These are phyloP conservation scores for Didymellaceae sp. DNA, from an alignment of 2,329 filamentous ascomycete genomes.

Conservation along the genomic window DNA sequence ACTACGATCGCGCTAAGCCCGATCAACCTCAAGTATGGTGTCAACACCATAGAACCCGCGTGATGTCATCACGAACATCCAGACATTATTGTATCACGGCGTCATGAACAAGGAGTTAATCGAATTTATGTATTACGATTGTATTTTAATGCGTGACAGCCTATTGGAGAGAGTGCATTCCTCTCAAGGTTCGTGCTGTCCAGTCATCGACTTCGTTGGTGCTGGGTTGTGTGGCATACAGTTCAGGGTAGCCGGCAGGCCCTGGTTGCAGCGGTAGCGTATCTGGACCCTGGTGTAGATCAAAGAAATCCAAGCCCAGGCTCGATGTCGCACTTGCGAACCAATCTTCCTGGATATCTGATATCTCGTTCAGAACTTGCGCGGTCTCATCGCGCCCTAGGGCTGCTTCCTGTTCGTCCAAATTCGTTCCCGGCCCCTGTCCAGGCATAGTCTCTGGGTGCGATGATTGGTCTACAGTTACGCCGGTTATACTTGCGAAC, in stretches of 20 bases:
- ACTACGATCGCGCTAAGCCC: constrained; percentile 23
- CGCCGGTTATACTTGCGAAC: constrained; percentile 34
- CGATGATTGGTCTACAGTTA: constrained; percentile 15
- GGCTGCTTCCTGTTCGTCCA: constrained; percentile 12
- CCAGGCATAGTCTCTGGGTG: constrained; percentile 1
- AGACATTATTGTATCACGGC: constrained; percentile 21
- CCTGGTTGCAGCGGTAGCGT: constrained; percentile 12
- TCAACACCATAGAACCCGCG: constrained; percentile 1
- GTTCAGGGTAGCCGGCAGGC: constrained; percentile 13
- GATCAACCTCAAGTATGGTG: constrained; percentile 1
- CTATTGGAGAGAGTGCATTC: constrained; percentile 18
- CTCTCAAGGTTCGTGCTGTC: constrained; percentile 27
- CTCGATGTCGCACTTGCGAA: constrained; percentile 29
- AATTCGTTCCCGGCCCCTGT: neutral
- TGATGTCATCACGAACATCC: constrained; percentile 13
- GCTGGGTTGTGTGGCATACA: constrained; percentile 14
- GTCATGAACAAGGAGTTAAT: constrained; percentile 8
- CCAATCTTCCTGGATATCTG: constrained; percentile 30
- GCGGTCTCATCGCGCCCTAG: constrained; percentile 14
- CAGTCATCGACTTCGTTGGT: constrained; percentile 27
- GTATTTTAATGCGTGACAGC: constrained; percentile 8
- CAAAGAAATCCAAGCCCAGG: constrained; percentile 31
- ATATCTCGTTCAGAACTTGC: constrained; percentile 18
- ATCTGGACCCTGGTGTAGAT: constrained; percentile 5
- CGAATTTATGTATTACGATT: neutral